Base-by-base conservation (phyloP, 768 basidiomycete genomes). In the Tylopilus felleus region DNA sequence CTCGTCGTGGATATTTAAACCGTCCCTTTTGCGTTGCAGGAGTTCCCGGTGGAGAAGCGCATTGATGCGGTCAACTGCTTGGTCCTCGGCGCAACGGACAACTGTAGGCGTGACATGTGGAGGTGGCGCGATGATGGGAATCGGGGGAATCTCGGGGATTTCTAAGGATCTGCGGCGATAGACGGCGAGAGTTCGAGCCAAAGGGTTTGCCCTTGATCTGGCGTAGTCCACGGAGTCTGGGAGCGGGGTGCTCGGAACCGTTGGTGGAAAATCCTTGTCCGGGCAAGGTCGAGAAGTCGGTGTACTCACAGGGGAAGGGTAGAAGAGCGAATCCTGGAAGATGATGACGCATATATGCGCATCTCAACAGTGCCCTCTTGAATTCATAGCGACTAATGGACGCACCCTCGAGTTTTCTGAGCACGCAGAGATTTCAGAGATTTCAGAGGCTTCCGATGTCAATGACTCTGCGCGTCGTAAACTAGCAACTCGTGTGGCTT, bases 61-160 rank as follows among this genome's bases (percentile, higher is more conserved):
- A 5, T 53, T 55, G 8, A 85, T 64, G 2, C 82, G 66, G 1
- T 67, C 58, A 54, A 81, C 77, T 1, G 82, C 80, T 14, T 66
- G 51, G 27, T 75, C 75, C 45, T 79, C 80, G 1, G 52, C 48
- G 21, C 70, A 74, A 17, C 23, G 45, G 16, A 68, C 35, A 0
- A 22, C 1, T 0, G 49, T 74, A 71, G 23, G 61, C 35, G 7
- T 69, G 55, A 23, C 67, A 62, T 8, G 71, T 63, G 60, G 47
- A 0, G 83, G 81, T 2, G 83, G 83, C 5, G 81, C 81, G 14
- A 85, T 79, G 50, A 83, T 74, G 0, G 83, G 83, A 0, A 83
- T 75, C 0, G 60, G 52, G 6, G 62, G 58, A 6, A 63, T 69
- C 9, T 19, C 3, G 1, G 55, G 49, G 1, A 40, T 21, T 2